phyloP scores from a whole-genome alignment of 2,329 filamentous ascomycete genomes.

The Epichloe uncinata region DNA sequence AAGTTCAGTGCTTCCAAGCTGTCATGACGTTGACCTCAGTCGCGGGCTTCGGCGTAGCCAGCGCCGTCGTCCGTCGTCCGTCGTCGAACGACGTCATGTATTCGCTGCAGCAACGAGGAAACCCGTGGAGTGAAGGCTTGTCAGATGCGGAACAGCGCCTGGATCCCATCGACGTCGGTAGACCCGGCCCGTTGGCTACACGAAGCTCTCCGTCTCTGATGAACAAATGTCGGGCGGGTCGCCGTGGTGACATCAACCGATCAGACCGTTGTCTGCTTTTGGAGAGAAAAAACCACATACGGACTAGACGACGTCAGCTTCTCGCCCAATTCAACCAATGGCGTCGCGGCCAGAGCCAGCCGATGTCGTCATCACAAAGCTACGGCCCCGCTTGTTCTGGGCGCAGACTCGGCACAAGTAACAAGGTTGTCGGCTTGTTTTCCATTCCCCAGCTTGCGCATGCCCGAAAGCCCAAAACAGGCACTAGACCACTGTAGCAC shows the following conservation, averaged over 20 bases:
- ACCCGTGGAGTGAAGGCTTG: not conserved
- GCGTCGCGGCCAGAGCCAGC: not conserved
- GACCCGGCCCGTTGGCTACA: not conserved
- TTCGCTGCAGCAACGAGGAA: not conserved
- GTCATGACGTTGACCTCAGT: not conserved
- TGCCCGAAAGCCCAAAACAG: not conserved
- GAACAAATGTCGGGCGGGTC: not conserved
- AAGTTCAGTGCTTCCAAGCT: too few species aligned
- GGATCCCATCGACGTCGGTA: not conserved
- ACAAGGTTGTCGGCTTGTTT: too few species aligned
- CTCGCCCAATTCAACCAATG: not conserved
- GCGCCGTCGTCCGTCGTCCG: not conserved
- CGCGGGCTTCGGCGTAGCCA: not conserved
- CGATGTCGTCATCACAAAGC: conserved; percentile 10
- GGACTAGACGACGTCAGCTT: not conserved
- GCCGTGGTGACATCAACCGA: conserved; percentile 1
- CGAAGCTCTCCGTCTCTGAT: not conserved
- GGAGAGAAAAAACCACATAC: not conserved
- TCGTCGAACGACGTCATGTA: not conserved
- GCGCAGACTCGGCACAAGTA: too few species aligned
- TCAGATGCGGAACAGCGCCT: not conserved
- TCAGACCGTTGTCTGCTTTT: not conserved
- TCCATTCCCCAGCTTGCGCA: not conserved
- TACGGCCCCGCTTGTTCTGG: conserved; percentile 4
- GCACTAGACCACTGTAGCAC: too few species aligned